These are phyloP conservation scores for Diutina neorugosa DNA, from an alignment of 1,139 yeast species.

Conservation along the genomic window DNA sequence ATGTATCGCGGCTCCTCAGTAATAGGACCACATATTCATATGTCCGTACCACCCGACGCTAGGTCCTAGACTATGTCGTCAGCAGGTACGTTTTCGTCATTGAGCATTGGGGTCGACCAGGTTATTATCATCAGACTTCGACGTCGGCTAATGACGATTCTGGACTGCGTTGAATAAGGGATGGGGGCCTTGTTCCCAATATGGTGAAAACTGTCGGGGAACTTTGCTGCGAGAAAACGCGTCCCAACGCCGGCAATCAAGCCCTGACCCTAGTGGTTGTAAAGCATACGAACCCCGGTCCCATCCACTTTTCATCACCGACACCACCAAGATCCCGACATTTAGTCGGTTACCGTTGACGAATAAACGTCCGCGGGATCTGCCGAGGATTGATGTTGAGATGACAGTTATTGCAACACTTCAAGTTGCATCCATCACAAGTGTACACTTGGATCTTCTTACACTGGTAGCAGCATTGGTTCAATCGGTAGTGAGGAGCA, in stretches of 20 bases:
- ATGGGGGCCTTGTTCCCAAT: not conserved
- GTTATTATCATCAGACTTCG: no score
- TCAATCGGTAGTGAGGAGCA: not conserved
- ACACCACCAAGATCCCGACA: no score
- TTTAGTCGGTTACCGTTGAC: not conserved
- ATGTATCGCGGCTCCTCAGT: not conserved
- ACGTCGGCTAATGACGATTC: no score
- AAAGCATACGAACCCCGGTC: not conserved
- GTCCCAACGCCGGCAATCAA: not conserved
- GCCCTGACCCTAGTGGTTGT: not conserved
- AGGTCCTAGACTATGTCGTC: no score
- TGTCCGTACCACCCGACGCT: no score
- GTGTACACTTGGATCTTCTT: conserved; percentile 1
- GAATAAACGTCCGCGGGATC: not conserved
- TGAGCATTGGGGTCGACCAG: no score
- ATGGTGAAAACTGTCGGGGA: not conserved
- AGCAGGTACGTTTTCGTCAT: no score
- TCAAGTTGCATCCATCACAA: not conserved
- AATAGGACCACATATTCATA: no score
- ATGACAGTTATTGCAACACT: not conserved
- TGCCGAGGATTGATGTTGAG: conserved; percentile 1
- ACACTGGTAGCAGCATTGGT: conserved; percentile 1
- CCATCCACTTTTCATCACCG: no score
- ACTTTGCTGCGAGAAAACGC: not conserved
- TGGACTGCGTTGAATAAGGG: not conserved